These are phyloP conservation scores for Iris pallida DNA, from an alignment of 116 monocot genomes.

Conservation along the genomic window DNA sequence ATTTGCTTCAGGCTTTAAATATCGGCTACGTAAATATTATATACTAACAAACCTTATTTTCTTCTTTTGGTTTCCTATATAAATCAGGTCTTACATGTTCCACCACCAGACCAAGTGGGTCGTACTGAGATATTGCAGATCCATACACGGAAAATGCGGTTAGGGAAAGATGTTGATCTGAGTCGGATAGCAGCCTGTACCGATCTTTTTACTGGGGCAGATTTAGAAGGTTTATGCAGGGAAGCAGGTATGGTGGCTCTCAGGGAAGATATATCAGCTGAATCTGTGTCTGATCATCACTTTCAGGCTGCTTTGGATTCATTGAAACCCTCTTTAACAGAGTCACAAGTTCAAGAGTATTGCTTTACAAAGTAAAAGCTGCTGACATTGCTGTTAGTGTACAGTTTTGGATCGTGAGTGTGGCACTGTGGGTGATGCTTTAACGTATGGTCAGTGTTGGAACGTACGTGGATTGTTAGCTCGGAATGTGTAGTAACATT, in stretches of 20 bases:
- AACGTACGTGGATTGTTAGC: too few species aligned
- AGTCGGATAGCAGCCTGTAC: slow-evolving; percentile 52
- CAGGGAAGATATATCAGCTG: slow-evolving; percentile 51
- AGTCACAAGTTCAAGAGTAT: slow-evolving; percentile 57
- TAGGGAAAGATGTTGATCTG: slow-evolving; percentile 71
- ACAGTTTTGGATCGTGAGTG: too few species aligned
- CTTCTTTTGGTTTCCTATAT: neutral
- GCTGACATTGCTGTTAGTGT: neutral
- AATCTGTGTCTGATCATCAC: slow-evolving; percentile 37
- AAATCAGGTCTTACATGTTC: slow-evolving; percentile 75
- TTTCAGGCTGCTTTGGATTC: slow-evolving; percentile 54
- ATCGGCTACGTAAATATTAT: too few species aligned
- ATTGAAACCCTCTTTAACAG: slow-evolving; percentile 53
- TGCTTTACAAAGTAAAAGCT: slow-evolving; percentile 3
- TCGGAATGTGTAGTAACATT: too few species aligned
- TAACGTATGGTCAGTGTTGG: too few species aligned
- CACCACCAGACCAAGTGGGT: slow-evolving; percentile 77
- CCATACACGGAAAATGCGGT: slow-evolving; percentile 59
- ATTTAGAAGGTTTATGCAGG: slow-evolving; percentile 72
- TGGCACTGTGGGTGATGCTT: too few species aligned
- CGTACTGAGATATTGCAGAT: slow-evolving; percentile 68
- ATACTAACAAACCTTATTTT: neutral
- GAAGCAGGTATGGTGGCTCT: slow-evolving; percentile 79
- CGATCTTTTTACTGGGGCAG: slow-evolving; percentile 83
- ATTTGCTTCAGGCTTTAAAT: too few species aligned